Conservation (phyloP, 345 rosid species). For the rapeseed (Brassica napus) region DNA sequence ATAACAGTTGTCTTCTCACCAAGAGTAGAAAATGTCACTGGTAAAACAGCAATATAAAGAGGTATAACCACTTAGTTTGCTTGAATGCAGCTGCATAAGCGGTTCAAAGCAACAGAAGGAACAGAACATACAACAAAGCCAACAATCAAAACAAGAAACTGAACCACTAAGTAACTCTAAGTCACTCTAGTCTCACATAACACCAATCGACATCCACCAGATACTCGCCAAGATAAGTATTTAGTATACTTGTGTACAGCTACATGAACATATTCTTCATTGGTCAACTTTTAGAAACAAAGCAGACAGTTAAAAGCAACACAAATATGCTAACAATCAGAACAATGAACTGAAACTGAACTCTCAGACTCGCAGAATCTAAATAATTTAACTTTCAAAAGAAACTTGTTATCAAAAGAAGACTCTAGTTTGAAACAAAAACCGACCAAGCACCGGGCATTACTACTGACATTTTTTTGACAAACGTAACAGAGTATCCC, state of each 20-base stretch:
- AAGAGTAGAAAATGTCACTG: constrained; percentile 84
- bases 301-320: background rate
- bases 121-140: constrained; percentile 17
- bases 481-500: constrained; percentile 15
- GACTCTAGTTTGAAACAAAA: constrained; percentile 3
- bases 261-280: background rate
- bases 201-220: background rate
- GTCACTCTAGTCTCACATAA: background rate
- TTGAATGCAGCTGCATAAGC: too few species aligned
- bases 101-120: background rate
- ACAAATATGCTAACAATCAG: background rate
- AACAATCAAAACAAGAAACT: constrained; percentile 25
- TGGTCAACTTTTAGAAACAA: background rate
- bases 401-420: background rate
- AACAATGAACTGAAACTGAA: background rate
- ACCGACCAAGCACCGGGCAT: background rate
- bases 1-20: constrained; percentile 98
- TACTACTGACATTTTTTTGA: background rate
- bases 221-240: constrained; percentile 8
- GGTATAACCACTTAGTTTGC: constrained; percentile 14
- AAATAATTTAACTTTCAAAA: too few species aligned
- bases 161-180: background rate
- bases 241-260: background rate
- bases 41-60: constrained; percentile 14
- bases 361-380: too few species aligned